phyloP scores from a whole-genome alignment of 2,329 filamentous ascomycete genomes.

The Teratosphaeria zuluensis region DNA sequence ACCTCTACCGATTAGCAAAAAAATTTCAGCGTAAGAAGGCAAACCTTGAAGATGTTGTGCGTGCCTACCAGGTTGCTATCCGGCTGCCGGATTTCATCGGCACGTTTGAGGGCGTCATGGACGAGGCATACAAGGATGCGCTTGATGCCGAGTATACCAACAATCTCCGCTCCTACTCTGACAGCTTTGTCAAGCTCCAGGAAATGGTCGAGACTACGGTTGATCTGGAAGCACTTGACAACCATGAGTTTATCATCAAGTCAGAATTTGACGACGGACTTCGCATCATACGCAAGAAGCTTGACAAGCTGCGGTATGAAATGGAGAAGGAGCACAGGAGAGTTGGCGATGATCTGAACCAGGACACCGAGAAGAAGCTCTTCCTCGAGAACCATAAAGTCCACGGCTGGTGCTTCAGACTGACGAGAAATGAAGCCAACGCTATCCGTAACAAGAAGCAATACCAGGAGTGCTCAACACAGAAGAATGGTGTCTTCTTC shows the following conservation, averaged over 20 bases:
- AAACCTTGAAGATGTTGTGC: slow-evolving; percentile 88
- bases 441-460: slow-evolving; percentile 85
- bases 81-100: slow-evolving; percentile 81
- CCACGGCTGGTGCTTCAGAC: slow-evolving; percentile 91
- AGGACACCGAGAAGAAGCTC: slow-evolving; percentile 96
- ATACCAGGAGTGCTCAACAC: slow-evolving; percentile 92
- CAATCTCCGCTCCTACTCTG: slow-evolving; percentile 63
- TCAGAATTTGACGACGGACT: slow-evolving; percentile 90
- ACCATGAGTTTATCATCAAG: slow-evolving; percentile 98
- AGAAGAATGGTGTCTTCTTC: slow-evolving; percentile 98
- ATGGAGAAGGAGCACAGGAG: slow-evolving; percentile 74
- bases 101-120: slow-evolving; percentile 87
- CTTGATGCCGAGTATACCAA: slow-evolving; percentile 79
- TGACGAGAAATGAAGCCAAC: slow-evolving; percentile 81
- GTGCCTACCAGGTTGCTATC: slow-evolving; percentile 89
- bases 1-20: slow-evolving; percentile 87
- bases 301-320: slow-evolving; percentile 71
- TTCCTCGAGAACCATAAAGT: slow-evolving; percentile 94
- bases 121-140: slow-evolving; percentile 81
- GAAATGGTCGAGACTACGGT: slow-evolving; percentile 99
- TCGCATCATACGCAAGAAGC: slow-evolving; percentile 77
- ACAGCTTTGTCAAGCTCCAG: slow-evolving; percentile 73
- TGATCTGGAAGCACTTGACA: slow-evolving; percentile 86
- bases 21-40: slow-evolving; percentile 88
- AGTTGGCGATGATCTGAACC: slow-evolving; percentile 70